Base-by-base conservation (phyloP, 164 flowering plant genomes). In the Protea cynaroides region DNA sequence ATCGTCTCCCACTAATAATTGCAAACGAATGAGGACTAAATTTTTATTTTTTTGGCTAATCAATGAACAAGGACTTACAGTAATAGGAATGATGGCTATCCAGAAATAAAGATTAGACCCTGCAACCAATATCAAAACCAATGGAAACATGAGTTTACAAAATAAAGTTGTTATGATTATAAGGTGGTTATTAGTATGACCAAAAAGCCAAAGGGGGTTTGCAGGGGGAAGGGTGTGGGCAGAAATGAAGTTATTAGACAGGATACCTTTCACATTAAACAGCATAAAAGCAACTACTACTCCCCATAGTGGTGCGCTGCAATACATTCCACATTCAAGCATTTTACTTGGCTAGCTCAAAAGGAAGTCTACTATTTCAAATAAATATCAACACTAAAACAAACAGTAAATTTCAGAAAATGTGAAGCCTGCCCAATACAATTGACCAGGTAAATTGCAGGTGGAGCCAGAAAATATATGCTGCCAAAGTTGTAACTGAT, bases 101-200 rank as follows among this genome's bases (percentile, higher is more conserved):
- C 99, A 94, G 74, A 94, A 91, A 79, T 94, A 94, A 58, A 94
- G 91, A 84, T 94, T 89, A 36, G 99, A 94, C 24, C 97, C 98
- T 94, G 89, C 61, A 51, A 21, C 34, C 19, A 38, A 68, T 17
- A 38, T 37, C 46, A 17, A 64, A 59, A 36, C 24, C 55, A 43
- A 40, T 59, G 14, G 38, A 29, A 13, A 37, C n/a, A n/a, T 50
- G 40, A 49, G 63, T 40, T 40, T n/a, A 46, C 57, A 14, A 49
- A 63, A n/a, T 44, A 61, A 19, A 37, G 25, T 52, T 59, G 51
- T 25, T 4, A 37, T 4, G 9, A 40, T 12, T 9, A 40, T 40
- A 8, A 40, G 14, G 9, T 40, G 34, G 34, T 29, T 2, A 2
- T 29, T 29, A 1, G 34, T 29, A 29, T 29, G 34, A 29, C 34